A percentile compares a stretch with the other conserved stretches of the same genome.
Conservation (phyloP, 202 grass and related monocot species). For the Brachypodium distachyon region DNA sequence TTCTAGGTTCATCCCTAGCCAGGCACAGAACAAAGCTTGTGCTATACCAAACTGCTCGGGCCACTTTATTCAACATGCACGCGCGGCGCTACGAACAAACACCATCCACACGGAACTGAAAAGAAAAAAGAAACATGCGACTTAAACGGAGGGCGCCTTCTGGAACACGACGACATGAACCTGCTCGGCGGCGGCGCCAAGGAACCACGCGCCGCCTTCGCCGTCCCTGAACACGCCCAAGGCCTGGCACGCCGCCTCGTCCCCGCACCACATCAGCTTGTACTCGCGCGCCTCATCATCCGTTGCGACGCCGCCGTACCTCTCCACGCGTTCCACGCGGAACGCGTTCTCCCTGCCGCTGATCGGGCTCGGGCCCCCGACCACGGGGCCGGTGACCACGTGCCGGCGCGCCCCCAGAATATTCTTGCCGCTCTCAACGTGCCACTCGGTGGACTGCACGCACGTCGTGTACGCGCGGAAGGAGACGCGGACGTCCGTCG, state of each 20-base stretch:
- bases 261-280: constrained; percentile 53
- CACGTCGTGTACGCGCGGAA: constrained; percentile 47
- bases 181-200: constrained; percentile 27
- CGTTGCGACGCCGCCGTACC: neutral
- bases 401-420: neutral
- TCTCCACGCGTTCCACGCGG: constrained; percentile 65
- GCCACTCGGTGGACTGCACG: constrained; percentile 58
- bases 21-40: neutral
- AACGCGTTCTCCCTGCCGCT: constrained; percentile 45
- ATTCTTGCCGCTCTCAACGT: constrained; percentile 19
- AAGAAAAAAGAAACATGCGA: neutral
- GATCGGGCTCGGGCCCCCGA: neutral
- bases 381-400: constrained; percentile 42
- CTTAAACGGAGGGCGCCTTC: neutral
- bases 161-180: constrained; percentile 49
- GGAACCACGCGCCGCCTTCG: constrained; percentile 7
- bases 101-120: neutral
- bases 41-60: neutral
- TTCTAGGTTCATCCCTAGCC: no score
- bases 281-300: constrained; percentile 28
- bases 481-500: constrained; percentile 43
- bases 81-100: neutral
- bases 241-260: constrained; percentile 38
- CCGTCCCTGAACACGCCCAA: constrained; percentile 34
- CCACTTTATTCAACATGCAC: neutral